Conservation (phyloP, 179 eudicot species). For the Beta macrorhiza region DNA sequence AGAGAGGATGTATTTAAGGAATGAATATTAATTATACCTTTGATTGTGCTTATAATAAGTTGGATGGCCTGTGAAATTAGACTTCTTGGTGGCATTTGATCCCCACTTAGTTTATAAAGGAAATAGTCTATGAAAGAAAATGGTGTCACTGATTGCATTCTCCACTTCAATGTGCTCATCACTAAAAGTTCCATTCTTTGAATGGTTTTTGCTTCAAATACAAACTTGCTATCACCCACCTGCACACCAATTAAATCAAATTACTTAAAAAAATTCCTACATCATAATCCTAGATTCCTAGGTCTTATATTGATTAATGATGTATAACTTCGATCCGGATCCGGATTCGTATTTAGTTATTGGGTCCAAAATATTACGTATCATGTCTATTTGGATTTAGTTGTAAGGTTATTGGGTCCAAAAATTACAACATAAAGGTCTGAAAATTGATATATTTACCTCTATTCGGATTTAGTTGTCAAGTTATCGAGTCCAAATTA, state of each 20-base stretch:
- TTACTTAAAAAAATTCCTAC: no score
- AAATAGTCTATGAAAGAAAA: slow-evolving; percentile 67
- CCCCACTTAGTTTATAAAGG: slow-evolving; percentile 29
- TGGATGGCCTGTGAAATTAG: slow-evolving; percentile 44
- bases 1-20: neutral
- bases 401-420: no score
- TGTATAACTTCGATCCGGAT: no score
- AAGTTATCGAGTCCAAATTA: no score
- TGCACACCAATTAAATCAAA: slow-evolving; percentile 18
- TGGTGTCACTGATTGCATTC: slow-evolving; percentile 77
- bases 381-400: no score
- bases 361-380: no score
- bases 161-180: slow-evolving; percentile 79
- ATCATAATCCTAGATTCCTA: no score
- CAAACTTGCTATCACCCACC: slow-evolving; percentile 52
- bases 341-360: no score
- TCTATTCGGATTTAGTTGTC: no score
- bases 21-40: slow-evolving; percentile 40
- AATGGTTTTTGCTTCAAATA: slow-evolving; percentile 69
- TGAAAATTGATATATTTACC: no score
- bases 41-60: slow-evolving; percentile 53
- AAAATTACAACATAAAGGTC: no score
- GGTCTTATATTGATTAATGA: no score
- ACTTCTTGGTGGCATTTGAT: slow-evolving; percentile 31
- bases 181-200: slow-evolving; percentile 80